Conservation (phyloP, 768 basidiomycete genomes). For the Boletus reticuloceps region DNA sequence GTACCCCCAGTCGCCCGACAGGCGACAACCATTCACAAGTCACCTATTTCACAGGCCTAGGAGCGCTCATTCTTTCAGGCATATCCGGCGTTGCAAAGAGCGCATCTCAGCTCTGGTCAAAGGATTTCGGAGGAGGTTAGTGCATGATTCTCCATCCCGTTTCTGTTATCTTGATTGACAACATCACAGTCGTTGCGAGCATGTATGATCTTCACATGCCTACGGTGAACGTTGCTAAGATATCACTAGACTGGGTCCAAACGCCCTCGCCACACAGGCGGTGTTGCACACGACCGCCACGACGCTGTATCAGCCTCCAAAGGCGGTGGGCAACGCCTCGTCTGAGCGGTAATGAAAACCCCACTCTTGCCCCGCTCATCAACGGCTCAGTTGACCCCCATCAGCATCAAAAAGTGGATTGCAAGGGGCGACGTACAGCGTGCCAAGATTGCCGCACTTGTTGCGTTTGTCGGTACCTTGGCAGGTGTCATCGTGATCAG, state of each 20-base stretch:
- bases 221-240: slow-evolving; percentile 3
- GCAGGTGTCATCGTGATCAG: slow-evolving; percentile 11
- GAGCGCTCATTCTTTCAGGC: slow-evolving; percentile 16
- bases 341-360: slow-evolving; percentile 23
- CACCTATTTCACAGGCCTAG: slow-evolving; percentile 15
- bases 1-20: background rate
- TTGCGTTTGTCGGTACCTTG: slow-evolving; percentile 16
- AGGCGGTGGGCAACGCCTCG: slow-evolving; percentile 17
- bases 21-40: background rate
- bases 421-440: slow-evolving; percentile 14
- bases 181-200: slow-evolving; percentile 17
- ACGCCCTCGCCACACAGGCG: slow-evolving; percentile 26
- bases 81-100: slow-evolving; percentile 19
- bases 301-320: slow-evolving; percentile 24
- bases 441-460: slow-evolving; percentile 17
- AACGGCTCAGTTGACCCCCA: background rate
- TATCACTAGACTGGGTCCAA: slow-evolving; percentile 17
- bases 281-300: slow-evolving; percentile 22
- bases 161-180: slow-evolving; percentile 1
- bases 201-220: slow-evolving; percentile 15
- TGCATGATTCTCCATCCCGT: background rate
- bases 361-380: background rate
- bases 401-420: slow-evolving; percentile 24
- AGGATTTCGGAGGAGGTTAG: slow-evolving; percentile 26
- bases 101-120: slow-evolving; percentile 30